Evolutionary conservation across 106 monocot species (phyloP).

Genomic region (Xerophyta viscosa): DNA sequence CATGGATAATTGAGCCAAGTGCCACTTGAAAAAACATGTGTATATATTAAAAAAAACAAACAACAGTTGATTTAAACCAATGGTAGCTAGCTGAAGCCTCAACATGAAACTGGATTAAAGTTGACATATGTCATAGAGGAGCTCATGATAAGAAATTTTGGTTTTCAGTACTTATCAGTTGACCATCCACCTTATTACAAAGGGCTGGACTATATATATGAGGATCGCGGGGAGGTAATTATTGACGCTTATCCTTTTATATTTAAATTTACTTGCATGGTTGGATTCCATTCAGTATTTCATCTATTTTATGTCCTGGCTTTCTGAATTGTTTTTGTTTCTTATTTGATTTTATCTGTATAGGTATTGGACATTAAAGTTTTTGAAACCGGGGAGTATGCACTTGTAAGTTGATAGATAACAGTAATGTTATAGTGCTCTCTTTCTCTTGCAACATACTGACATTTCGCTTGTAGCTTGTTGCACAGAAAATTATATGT

Average conservation of each 20-base stretch:
- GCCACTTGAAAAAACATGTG: too few relatives aligned
- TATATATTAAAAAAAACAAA: too few relatives aligned
- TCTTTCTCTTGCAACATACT: not conserved
- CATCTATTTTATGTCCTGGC: not conserved
- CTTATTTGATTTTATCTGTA: not conserved
- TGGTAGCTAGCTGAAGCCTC: too few relatives aligned
- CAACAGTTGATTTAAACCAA: too few relatives aligned
- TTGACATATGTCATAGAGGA: too few relatives aligned
- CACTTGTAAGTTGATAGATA: conserved; percentile 49
- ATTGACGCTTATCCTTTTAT: not conserved
- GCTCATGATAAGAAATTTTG: not conserved
- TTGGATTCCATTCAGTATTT: too few relatives aligned
- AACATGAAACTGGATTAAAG: too few relatives aligned
- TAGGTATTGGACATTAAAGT: conserved; percentile 70
- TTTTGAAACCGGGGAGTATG: conserved; percentile 91
- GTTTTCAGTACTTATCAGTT: conserved; percentile 81
- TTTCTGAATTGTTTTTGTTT: not conserved
- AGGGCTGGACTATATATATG: conserved; percentile 92
- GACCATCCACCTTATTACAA: conserved; percentile 87
- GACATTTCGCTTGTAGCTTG: too few relatives aligned
- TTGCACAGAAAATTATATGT: too few relatives aligned
- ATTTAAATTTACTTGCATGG: not conserved
- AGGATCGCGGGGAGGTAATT: conserved; percentile 91
- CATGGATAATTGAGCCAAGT: too few relatives aligned
- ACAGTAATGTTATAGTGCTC: not conserved